Base-by-base conservation (phyloP, 2,329 filamentous ascomycete species). In the Biscogniauxia mediterranea region DNA sequence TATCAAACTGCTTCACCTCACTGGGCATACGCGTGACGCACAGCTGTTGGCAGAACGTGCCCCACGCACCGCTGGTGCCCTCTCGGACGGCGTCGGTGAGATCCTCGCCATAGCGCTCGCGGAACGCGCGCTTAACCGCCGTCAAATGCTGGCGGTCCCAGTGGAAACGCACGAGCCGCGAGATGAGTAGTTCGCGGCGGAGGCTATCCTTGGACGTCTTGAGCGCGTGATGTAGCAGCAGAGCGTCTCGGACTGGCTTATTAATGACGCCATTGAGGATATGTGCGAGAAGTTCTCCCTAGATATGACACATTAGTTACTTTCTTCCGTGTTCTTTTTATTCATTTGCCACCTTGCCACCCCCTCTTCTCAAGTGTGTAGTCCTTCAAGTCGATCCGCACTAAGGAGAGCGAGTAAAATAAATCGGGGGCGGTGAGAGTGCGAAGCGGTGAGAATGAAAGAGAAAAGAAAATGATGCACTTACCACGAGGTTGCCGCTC, bases 231-330 rank as follows among this genome's bases (percentile, higher is more conserved):
- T 96, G 89, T 1, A 99, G 82, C 2, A 98, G 87, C 46, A 97
- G 84, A 2, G 94, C 92, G 75, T 98, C 95, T 59, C 95, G 91
- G 64, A 96, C 92, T 5, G 95, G 93, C 61, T 91, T 91, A 79
- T 98, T 98, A 79, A 98, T 96, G 60, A 96, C 88, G 70, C 95
- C 95, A 78, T 98, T 97, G 71, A 99, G 89, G 69, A 98, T 92
- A 76, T 98, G 95, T 0, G 93, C 92, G 46, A 98, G 87, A 20
- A 96, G 88, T 79, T 99, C 95, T 66, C 95, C 95, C 93, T 97
- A 62, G 69, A 54, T 53, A 38, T 32, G 49, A 46, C 13, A 11
- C 13, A n/a, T 46, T 46, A 46, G 38, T 46, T n/a, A 5, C 28
- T 32, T 32, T 32, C 28, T 32, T 32, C 28, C 28, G 23, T 23